These are phyloP conservation scores for Rhizopogon vesiculosus DNA, from an alignment of 768 basidiomycete species.

Conservation along the genomic window DNA sequence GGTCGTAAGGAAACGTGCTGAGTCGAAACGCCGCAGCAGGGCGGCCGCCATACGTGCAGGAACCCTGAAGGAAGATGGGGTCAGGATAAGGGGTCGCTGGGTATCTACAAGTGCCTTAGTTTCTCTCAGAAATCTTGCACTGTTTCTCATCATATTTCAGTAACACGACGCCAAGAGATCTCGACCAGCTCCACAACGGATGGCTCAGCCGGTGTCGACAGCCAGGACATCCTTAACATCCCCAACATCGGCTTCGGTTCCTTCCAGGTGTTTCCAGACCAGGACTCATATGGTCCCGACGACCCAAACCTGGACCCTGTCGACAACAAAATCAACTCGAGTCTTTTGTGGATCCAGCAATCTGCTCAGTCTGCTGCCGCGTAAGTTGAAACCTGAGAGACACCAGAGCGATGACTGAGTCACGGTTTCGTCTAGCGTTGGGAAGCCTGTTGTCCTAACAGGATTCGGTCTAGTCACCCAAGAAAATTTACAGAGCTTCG, in stretches of 20 bases:
- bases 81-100: constrained; percentile 59
- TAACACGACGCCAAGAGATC: constrained; percentile 43
- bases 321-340: constrained; percentile 47
- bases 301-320: constrained; percentile 48
- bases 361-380: constrained; percentile 40
- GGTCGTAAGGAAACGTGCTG: constrained; percentile 45
- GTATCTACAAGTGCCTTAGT: constrained; percentile 41
- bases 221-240: constrained; percentile 56
- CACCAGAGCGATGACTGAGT: not conserved
- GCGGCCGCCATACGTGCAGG: constrained; percentile 29
- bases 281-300: constrained; percentile 44
- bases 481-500: constrained; percentile 45
- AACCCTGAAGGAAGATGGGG: constrained; percentile 30
- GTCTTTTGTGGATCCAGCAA: constrained; percentile 49
- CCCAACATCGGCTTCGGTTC: constrained; percentile 52
- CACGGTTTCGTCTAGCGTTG: constrained; percentile 31
- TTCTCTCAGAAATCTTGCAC: not conserved
- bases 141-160: constrained; percentile 21
- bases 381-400: constrained; percentile 28
- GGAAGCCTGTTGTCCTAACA: constrained; percentile 50
- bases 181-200: constrained; percentile 50
- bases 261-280: constrained; percentile 71
- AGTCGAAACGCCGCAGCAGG: constrained; percentile 41
- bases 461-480: constrained; percentile 64
- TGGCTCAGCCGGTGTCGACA: constrained; percentile 63